A percentile compares a stretch with the other conserved stretches of the same genome.
Conservation (phyloP, 805 yeast genomes). For the Candida taoyuanica region DNA sequence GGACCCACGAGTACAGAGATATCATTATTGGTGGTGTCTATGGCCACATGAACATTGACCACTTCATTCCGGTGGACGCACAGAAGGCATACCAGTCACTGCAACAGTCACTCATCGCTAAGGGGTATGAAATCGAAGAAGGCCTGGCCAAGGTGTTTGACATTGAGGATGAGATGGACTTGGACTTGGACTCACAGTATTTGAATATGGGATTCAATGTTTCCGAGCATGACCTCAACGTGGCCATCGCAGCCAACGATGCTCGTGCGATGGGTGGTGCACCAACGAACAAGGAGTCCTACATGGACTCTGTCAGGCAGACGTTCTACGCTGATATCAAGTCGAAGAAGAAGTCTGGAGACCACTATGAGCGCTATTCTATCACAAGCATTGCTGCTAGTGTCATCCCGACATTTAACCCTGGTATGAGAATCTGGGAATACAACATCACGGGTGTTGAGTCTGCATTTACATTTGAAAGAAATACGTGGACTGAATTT, state of each 20-base stretch:
- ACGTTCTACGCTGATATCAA: slow-evolving; percentile 39
- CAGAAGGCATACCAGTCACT: slow-evolving; percentile 53
- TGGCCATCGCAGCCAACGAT: slow-evolving; percentile 33
- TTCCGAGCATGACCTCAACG: slow-evolving; percentile 18
- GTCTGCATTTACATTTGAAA: slow-evolving; percentile 14
- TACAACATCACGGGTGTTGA: slow-evolving; percentile 61
- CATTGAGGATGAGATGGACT: slow-evolving; percentile 21
- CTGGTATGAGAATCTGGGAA: slow-evolving; percentile 83
- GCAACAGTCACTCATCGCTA: slow-evolving; percentile 15
- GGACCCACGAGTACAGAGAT: slow-evolving; percentile 82
- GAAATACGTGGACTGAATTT: slow-evolving; percentile 55
- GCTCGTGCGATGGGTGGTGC: slow-evolving; percentile 51
- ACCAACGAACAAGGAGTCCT: slow-evolving; percentile 61
- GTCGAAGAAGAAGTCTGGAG: slow-evolving; percentile 30
- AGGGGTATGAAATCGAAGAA: slow-evolving; percentile 29
- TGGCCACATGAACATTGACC: slow-evolving; percentile 91
- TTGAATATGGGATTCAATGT: slow-evolving; percentile 18
- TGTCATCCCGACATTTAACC: slow-evolving; percentile 80
- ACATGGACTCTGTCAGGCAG: slow-evolving; percentile 55
- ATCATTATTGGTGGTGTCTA: slow-evolving; percentile 76
- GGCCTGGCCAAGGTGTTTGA: slow-evolving; percentile 12
- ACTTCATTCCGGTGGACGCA: slow-evolving; percentile 73
- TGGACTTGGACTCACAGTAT: slow-evolving; percentile 25
- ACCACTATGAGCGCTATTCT: slow-evolving; percentile 53
- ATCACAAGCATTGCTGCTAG: slow-evolving; percentile 68